phyloP scores from a whole-genome alignment of 306 rosid species.

The Begonia loranthoides region DNA sequence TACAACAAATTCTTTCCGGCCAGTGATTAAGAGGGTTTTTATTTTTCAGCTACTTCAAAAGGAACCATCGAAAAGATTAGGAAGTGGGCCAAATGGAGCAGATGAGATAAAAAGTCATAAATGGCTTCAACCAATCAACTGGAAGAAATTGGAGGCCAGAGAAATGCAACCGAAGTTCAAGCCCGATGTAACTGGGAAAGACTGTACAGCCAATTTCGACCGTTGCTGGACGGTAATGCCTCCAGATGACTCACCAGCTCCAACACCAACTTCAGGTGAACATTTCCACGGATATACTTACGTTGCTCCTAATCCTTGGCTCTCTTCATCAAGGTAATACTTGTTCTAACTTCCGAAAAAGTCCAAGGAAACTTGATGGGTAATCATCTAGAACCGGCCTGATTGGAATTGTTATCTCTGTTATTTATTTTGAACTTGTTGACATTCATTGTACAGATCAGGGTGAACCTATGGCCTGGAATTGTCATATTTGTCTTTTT shows the following conservation, averaged over 20 bases:
- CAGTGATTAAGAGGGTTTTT: not conserved
- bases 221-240: constrained; percentile 92
- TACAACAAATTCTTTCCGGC: too few relatives aligned
- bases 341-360: not conserved
- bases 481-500: too few relatives aligned
- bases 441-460: too few relatives aligned
- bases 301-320: constrained; percentile 84
- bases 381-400: too few relatives aligned
- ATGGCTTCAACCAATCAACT: constrained; percentile 72
- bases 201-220: constrained; percentile 80
- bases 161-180: constrained; percentile 69
- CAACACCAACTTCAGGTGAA: constrained; percentile 72
- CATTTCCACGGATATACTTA: constrained; percentile 84
- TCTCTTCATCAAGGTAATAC: constrained; percentile 47
- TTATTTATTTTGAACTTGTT: too few relatives aligned
- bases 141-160: constrained; percentile 88
- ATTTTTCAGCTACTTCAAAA: constrained; percentile 62
- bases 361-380: too few relatives aligned
- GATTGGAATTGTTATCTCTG: too few relatives aligned
- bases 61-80: constrained; percentile 71
- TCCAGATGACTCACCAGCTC: constrained; percentile 74
- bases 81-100: constrained; percentile 72
- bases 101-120: constrained; percentile 61
- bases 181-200: constrained; percentile 75
- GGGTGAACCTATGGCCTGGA: too few relatives aligned